Evolutionary conservation across 345 rosid species (phyloP).

Genomic region (Moringa oleifera): DNA sequence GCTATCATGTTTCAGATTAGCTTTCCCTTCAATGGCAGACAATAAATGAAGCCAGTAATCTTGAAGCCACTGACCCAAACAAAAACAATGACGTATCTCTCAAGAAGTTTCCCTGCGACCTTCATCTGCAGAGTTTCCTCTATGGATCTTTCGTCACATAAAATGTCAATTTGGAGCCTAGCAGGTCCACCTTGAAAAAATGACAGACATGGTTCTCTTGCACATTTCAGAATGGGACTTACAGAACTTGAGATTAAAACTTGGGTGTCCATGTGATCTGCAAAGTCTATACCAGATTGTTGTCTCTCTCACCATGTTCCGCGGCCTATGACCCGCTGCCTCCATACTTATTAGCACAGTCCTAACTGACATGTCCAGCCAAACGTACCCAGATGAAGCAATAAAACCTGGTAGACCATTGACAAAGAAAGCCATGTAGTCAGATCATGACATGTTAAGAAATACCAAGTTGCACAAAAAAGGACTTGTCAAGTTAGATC

Average conservation of each 20-base stretch:
- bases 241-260: too few species aligned
- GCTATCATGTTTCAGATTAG: neutral
- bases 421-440: neutral
- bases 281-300: too few species aligned
- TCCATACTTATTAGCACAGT: neutral
- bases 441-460: neutral
- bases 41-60: neutral
- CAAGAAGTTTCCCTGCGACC: too few species aligned
- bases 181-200: neutral
- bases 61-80: neutral
- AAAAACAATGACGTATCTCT: neutral
- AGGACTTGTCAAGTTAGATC: too few species aligned
- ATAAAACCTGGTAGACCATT: conserved; percentile 5
- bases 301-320: too few species aligned
- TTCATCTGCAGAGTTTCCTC: neutral
- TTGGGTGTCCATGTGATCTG: too few species aligned
- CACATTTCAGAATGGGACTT: neutral
- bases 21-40: neutral
- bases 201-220: neutral
- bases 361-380: neutral
- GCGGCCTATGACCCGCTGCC: neutral
- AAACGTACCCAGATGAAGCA: neutral
- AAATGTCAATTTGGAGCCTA: neutral
- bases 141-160: neutral
- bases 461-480: too few species aligned